phyloP scores from a whole-genome alignment of 75 land plant species.

The Sequoia sempervirens region DNA sequence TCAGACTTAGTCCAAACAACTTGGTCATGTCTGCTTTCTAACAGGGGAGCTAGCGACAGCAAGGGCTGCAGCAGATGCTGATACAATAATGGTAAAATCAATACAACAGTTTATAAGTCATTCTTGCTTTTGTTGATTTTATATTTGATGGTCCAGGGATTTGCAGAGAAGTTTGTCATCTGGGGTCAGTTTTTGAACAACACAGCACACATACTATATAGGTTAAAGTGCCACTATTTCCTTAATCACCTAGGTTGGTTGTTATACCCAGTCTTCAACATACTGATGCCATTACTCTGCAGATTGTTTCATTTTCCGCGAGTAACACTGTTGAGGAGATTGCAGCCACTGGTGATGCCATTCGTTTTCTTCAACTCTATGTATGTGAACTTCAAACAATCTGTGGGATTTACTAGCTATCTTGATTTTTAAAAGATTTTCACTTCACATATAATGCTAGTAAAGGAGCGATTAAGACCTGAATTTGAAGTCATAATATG shows the following conservation, averaged over 20 bases:
- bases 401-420: neutral
- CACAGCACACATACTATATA: neutral
- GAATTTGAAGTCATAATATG: neutral
- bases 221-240: neutral
- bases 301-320: slow-evolving; percentile 68
- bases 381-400: slow-evolving; percentile 30
- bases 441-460: neutral
- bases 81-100: slow-evolving; percentile 77
- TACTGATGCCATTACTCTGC: slow-evolving; percentile 8
- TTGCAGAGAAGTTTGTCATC: neutral
- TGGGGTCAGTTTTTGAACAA: neutral
- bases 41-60: slow-evolving; percentile 96
- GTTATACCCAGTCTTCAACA: neutral
- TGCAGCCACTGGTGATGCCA: slow-evolving; percentile 63
- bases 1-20: neutral
- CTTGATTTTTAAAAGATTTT: neutral
- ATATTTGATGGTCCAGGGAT: neutral
- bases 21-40: neutral
- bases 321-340: slow-evolving; percentile 72
- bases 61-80: slow-evolving; percentile 72
- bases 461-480: neutral
- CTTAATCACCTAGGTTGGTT: neutral
- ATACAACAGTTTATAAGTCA: neutral
- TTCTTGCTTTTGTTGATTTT: neutral
- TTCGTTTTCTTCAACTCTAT: slow-evolving; percentile 85